Base-by-base conservation (phyloP, 2,329 filamentous ascomycete genomes). In the Pseudogymnoascus destructans region DNA sequence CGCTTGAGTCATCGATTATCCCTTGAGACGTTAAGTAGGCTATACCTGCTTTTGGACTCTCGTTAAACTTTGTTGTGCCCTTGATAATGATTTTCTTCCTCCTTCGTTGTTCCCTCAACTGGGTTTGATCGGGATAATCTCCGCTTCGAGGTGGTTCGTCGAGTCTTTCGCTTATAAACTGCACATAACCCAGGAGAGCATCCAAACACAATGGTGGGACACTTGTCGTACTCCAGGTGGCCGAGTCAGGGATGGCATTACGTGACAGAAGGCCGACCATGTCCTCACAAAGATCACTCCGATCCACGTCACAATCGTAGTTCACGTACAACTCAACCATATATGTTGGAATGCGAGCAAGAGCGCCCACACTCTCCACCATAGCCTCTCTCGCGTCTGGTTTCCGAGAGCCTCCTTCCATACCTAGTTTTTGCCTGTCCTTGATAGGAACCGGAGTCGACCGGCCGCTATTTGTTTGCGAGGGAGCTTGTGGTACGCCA, bases 201-300 rank as follows among this genome's bases (percentile, higher is more conserved):
- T 98, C 93, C 19, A 98, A 77, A 66, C 93, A 98, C 2, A 98
- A 75, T 0, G 93, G 93, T 13, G 93, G 93, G 1, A 98, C 95
- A 68, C 95, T 98, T 4, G 92, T 96, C 9, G 93, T 98, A 70
- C 95, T 98, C 93, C 93, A 98, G 5, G 91, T 96, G 5, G 92
- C 93, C 7, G 93, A 95, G 70, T 98, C 93, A 0, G 93, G 95
- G 63, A 98, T 87, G 1, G 93, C 93, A 70, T 96, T 98, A 60
- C 93, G 82, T 17, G 93, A 92, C 13, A 98, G 75, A 32, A 98
- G 78, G 0, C 93, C 92, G 61, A 98, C 83, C 80, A 97, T 87
- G 68, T 98, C 95, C 73, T 95, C 88, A 67, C 93, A 98, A 4
- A 98, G 74, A 73, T 98, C 93, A 57, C 85, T 85, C 55, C 91